These are phyloP conservation scores for Lipomyces yamadae DNA, from an alignment of 805 yeast species.

Conservation along the genomic window DNA sequence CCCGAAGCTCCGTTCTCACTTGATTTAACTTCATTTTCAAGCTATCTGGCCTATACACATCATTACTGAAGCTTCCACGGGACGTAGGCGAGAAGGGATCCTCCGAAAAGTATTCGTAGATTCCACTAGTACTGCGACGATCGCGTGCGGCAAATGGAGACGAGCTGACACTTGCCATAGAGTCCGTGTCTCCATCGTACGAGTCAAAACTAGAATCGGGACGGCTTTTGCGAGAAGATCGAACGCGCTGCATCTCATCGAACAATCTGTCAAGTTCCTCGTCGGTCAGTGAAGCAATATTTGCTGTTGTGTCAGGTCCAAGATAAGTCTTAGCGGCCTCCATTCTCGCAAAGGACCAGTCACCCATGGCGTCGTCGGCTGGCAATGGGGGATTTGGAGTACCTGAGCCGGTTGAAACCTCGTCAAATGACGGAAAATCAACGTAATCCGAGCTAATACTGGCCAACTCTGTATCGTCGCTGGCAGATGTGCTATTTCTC, in stretches of 20 bases:
- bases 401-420: constrained; percentile 8
- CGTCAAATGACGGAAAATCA: constrained; percentile 24
- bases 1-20: constrained; percentile 6
- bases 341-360: constrained; percentile 35
- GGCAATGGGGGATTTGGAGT: constrained; percentile 13
- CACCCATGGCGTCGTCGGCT: constrained; percentile 13
- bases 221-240: constrained; percentile 25
- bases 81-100: constrained; percentile 4
- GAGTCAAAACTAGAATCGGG: constrained; percentile 21
- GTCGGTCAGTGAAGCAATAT: constrained; percentile 25
- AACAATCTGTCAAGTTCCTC: constrained; percentile 34
- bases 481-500: constrained; percentile 13
- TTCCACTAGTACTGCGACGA: not conserved
- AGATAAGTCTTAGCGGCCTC: constrained; percentile 29
- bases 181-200: constrained; percentile 29
- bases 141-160: constrained; percentile 10
- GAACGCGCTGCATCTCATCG: constrained; percentile 33
- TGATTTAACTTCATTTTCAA: constrained; percentile 13
- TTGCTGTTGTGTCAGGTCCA: constrained; percentile 26
- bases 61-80: not conserved
- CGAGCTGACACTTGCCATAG: constrained; percentile 17
- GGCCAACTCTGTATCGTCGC: constrained; percentile 23
- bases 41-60: constrained; percentile 6
- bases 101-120: not conserved
- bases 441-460: constrained; percentile 24